Base-by-base conservation (phyloP, 345 rosid species). In the Bruguiera parviflora region DNA sequence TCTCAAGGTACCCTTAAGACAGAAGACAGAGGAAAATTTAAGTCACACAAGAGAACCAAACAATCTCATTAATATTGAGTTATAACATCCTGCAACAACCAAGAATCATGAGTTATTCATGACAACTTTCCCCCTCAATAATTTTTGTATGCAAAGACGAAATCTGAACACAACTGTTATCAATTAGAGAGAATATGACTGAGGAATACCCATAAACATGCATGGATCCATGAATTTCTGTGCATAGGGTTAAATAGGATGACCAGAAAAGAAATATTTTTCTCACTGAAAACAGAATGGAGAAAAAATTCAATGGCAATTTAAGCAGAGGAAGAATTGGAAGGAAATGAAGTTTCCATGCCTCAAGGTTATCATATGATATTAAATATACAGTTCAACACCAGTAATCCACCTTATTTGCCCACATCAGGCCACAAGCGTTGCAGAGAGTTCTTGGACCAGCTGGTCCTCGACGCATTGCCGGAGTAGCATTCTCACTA, bases 351-450 rank as follows among this genome's bases (percentile, higher is more conserved):
- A 43, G 49, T 13, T 43, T 43, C 49, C 0, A 13, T 13, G 49
- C 19, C 18, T 43, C 18, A 43, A 43, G 15, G 15, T 13, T 43
- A 43, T 13, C 15, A 43, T 43, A 13, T 0, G 13, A 13, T 8
- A 13, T 39, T 22, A 11, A 21, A 15, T 15, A 55, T 55, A 55
- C 25, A 55, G 28, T 27, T 55, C 29, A 3, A 55, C 24, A 55
- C 29, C 5, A 21, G 28, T 22, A 22, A 55, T 21, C 29, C 31
- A 76, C 81, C 81, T 82, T 82, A 61, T 74, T 82, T 32, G 82
- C 83, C 81, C 85, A 82, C 80, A 76, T 79, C 67, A 82, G 85
- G 68, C 85, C 85, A 37, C 85, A 82, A 51, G 85, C 85, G 68
- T 82, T 82, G 52, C 80, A 77, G 33, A 77, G 76, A 33, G 80